Evolutionary conservation across 306 rosid species (phyloP).

Genomic region (Alnus glutinosa): DNA sequence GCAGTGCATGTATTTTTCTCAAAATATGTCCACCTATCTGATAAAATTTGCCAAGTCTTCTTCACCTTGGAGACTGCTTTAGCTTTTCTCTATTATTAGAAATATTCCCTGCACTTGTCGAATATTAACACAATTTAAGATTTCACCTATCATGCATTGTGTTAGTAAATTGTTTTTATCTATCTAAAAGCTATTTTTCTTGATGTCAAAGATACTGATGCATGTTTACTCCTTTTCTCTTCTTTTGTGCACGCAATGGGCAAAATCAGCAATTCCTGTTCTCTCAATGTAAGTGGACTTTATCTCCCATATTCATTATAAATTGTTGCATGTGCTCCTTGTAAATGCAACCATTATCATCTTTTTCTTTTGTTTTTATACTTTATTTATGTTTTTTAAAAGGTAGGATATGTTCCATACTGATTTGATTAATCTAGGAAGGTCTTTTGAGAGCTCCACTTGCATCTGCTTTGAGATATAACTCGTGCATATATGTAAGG

Average conservation of each 20-base stretch:
- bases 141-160: background rate
- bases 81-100: background rate
- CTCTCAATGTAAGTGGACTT: slow-evolving; percentile 86
- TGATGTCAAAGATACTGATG: slow-evolving; percentile 49
- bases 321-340: slow-evolving; percentile 20
- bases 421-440: slow-evolving; percentile 21
- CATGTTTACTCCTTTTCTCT: slow-evolving; percentile 23
- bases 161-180: background rate
- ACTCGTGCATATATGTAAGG: background rate
- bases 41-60: background rate
- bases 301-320: slow-evolving; percentile 18
- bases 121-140: background rate
- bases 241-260: slow-evolving; percentile 42
- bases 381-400: slow-evolving; percentile 11
- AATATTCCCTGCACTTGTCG: background rate
- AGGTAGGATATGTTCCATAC: background rate
- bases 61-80: background rate
- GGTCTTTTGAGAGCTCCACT: slow-evolving; percentile 17
- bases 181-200: background rate
- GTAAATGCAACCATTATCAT: slow-evolving; percentile 12
- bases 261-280: slow-evolving; percentile 90
- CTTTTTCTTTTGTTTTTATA: slow-evolving; percentile 3
- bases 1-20: background rate
- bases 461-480: slow-evolving; percentile 22
- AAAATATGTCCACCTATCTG: slow-evolving; percentile 8